Evolutionary conservation across 805 yeast species (phyloP).

Genomic region (Ogataea trehaloabstinens): DNA sequence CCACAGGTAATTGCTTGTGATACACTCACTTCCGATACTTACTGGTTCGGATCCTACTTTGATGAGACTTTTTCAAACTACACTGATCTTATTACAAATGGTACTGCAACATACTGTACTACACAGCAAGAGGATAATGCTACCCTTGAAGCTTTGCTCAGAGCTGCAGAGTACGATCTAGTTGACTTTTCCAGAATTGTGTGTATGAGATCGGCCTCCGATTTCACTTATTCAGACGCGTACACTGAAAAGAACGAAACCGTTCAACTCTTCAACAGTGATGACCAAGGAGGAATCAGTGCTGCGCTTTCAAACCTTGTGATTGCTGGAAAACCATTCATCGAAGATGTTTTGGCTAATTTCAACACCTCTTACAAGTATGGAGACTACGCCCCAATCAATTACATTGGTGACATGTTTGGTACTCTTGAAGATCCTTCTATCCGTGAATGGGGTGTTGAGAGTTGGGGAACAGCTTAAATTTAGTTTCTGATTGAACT

Average conservation of each 20-base stretch:
- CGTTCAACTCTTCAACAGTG: slow-evolving; percentile 48
- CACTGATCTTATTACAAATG: slow-evolving; percentile 52
- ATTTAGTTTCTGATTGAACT: neutral
- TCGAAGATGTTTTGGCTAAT: slow-evolving; percentile 49
- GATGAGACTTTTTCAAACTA: slow-evolving; percentile 49
- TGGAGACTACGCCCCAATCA: slow-evolving; percentile 37
- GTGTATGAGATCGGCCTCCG: slow-evolving; percentile 60
- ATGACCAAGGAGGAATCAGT: slow-evolving; percentile 48
- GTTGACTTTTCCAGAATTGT: slow-evolving; percentile 58
- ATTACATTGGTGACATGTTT: slow-evolving; percentile 61
- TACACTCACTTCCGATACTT: slow-evolving; percentile 57
- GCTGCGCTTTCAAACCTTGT: slow-evolving; percentile 52
- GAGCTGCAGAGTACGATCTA: slow-evolving; percentile 53
- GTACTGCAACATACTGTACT: slow-evolving; percentile 56
- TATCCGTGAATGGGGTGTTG: slow-evolving; percentile 22
- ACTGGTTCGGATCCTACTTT: slow-evolving; percentile 54
- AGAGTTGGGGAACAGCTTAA: slow-evolving; percentile 18
- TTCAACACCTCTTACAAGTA: slow-evolving; percentile 39
- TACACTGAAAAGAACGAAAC: slow-evolving; percentile 34
- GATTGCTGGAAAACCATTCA: slow-evolving; percentile 52
- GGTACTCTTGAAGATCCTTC: slow-evolving; percentile 48
- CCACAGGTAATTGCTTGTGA: slow-evolving; percentile 56
- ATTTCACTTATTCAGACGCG: slow-evolving; percentile 46
- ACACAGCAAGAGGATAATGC: slow-evolving; percentile 72
- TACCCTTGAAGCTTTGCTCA: slow-evolving; percentile 54